Conservation (phyloP, 805 yeast genomes). For the Danielia reshetovae region DNA sequence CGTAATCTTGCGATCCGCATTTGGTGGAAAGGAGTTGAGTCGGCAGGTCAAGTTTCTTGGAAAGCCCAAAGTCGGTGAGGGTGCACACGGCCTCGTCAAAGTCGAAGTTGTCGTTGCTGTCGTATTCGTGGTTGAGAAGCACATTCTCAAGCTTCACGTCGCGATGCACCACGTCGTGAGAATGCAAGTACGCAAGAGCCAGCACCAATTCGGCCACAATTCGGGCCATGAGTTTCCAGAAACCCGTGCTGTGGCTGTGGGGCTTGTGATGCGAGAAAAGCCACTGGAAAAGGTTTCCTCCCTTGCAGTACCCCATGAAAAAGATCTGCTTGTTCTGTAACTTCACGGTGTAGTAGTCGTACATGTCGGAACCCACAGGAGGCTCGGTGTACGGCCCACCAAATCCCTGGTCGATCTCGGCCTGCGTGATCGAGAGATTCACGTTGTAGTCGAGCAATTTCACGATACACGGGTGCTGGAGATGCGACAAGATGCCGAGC, state of each 20-base stretch:
- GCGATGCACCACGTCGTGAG: constrained; percentile 70
- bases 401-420: constrained; percentile 20
- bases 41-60: constrained; percentile 59
- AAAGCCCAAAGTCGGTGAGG: constrained; percentile 85
- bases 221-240: constrained; percentile 50
- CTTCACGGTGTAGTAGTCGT: constrained; percentile 12
- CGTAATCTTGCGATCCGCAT: constrained; percentile 96
- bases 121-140: constrained; percentile 37
- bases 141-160: constrained; percentile 89
- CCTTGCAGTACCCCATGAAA: constrained; percentile 71
- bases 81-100: constrained; percentile 42
- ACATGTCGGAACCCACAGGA: constrained; percentile 2
- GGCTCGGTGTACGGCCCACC: neutral
- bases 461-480: constrained; percentile 70
- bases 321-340: constrained; percentile 38
- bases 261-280: constrained; percentile 27
- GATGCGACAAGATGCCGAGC: constrained; percentile 52
- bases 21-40: constrained; percentile 73
- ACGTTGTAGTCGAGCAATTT: constrained; percentile 50
- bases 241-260: constrained; percentile 18
- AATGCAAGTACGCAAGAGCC: constrained; percentile 70
- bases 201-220: constrained; percentile 66
- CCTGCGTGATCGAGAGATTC: constrained; percentile 21
- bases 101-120: constrained; percentile 9
- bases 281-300: constrained; percentile 81